These are phyloP conservation scores for Hypoxylon sp. DNA, from an alignment of 2,329 filamentous ascomycete species.

Conservation along the genomic window DNA sequence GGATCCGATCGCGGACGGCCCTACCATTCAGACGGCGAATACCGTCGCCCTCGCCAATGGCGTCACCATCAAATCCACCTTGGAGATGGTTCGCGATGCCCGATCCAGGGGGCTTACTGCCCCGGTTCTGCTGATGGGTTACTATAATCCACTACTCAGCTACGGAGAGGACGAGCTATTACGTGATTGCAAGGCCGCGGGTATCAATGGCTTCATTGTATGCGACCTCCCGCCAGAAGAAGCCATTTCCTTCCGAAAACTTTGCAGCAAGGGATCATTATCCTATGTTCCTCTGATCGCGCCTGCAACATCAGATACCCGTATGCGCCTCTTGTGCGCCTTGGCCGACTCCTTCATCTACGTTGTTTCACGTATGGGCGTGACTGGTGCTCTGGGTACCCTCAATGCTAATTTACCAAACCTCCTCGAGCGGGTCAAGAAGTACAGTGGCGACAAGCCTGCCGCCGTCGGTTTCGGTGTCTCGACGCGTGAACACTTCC, in stretches of 20 bases:
- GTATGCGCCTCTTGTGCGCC: conserved; percentile 96
- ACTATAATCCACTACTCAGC: conserved; percentile 95
- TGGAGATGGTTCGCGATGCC: conserved; percentile 88
- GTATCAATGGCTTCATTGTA: conserved; percentile 96
- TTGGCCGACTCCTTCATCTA: conserved; percentile 99
- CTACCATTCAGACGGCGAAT: conserved; percentile 96
- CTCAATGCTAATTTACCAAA: conserved; percentile 86
- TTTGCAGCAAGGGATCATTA: conserved; percentile 83
- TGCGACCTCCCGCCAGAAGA: conserved; percentile 97
- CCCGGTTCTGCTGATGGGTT: conserved; percentile 96
- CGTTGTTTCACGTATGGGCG: conserved; percentile 96
- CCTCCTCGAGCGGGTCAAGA: conserved; percentile 87
- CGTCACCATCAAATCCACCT: conserved; percentile 83
- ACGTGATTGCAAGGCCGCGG: conserved; percentile 84
- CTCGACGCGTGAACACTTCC: conserved; percentile 94
- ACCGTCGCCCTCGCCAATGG: conserved; percentile 91
- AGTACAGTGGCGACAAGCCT: conserved; percentile 90
- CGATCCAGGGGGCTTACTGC: conserved; percentile 82
- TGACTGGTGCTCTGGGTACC: conserved; percentile 89
- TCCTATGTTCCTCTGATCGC: conserved; percentile 98
- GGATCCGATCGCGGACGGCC: conserved; percentile 97
- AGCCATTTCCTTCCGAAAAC: conserved; percentile 89
- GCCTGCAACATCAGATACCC: conserved; percentile 89
- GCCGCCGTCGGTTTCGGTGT: conserved; percentile 96
- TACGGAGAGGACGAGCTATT: conserved; percentile 95